These are phyloP conservation scores for Acacia melanoxylon DNA, from an alignment of 306 rosid genomes.

Conservation along the genomic window DNA sequence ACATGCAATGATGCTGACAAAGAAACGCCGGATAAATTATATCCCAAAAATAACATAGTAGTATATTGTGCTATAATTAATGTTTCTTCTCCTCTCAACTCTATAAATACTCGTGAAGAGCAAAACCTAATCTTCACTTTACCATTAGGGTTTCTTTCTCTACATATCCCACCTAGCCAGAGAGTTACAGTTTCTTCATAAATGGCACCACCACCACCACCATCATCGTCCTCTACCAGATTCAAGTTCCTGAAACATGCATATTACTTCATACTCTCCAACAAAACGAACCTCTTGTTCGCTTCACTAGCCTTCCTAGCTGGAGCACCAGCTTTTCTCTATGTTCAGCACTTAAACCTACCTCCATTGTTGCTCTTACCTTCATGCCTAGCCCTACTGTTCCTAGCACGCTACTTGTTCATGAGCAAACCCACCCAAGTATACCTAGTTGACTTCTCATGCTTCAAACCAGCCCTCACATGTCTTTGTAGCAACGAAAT, in stretches of 20 bases:
- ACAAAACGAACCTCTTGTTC: not conserved
- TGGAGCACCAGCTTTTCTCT: constrained; percentile 4
- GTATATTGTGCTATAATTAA: not conserved
- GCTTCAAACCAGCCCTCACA: constrained; percentile 26
- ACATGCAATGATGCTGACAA: not conserved
- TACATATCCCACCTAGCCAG: not conserved
- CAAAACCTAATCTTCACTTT: not conserved
- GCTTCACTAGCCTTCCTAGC: constrained; percentile 8
- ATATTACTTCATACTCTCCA: not conserved
- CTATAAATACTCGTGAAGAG: not conserved
- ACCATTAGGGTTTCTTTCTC: not conserved
- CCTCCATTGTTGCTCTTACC: constrained; percentile 6
- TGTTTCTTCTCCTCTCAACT: not conserved
- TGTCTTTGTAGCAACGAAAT: constrained; percentile 22
- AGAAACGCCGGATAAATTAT: not conserved
- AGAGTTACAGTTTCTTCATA: not conserved
- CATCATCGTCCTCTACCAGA: not conserved
- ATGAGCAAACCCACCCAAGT: not conserved
- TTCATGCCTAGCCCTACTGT: not conserved
- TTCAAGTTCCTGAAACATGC: constrained; percentile 6
- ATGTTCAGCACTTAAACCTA: not conserved
- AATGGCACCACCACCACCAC: not conserved
- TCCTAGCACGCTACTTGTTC: not conserved
- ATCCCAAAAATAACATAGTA: not conserved
- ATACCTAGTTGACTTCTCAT: constrained; percentile 34